These are phyloP conservation scores for Brettanomyces nanus DNA, from an alignment of 805 yeast species.

Conservation along the genomic window DNA sequence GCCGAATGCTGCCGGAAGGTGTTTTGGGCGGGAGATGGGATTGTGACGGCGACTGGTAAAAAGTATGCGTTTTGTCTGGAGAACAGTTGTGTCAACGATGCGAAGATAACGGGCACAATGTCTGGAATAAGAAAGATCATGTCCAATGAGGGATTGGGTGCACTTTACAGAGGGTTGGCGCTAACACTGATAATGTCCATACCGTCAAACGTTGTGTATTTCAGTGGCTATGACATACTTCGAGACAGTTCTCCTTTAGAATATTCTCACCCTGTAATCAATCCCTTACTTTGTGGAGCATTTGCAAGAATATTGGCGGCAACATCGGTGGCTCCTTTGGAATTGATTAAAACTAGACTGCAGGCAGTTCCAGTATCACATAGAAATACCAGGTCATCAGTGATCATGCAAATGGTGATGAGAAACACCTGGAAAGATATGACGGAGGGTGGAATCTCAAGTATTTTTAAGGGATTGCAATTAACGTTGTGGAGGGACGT, in stretches of 20 bases:
- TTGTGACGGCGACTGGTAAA: constrained; percentile 9
- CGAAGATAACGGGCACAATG: constrained; percentile 55
- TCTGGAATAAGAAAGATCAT: constrained; percentile 66
- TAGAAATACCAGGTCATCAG: constrained; percentile 21
- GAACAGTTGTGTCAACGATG: constrained; percentile 33
- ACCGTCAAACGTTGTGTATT: constrained; percentile 89
- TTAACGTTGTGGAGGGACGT: constrained; percentile 95
- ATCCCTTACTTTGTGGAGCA: constrained; percentile 82
- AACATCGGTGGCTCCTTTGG: constrained; percentile 78
- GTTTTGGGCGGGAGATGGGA: constrained; percentile 23
- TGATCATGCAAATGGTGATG: constrained; percentile 39
- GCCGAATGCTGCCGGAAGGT: constrained; percentile 30
- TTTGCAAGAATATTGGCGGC: constrained; percentile 79
- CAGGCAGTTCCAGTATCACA: constrained; percentile 68
- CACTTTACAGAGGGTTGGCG: constrained; percentile 86
- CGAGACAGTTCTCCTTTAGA: constrained; percentile 63
- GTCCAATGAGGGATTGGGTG: constrained; percentile 60
- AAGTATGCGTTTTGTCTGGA: constrained; percentile 28
- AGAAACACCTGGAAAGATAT: constrained; percentile 33
- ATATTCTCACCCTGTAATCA: constrained; percentile 29
- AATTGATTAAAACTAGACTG: constrained; percentile 76
- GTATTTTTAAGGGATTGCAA: constrained; percentile 77
- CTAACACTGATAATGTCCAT: constrained; percentile 80
- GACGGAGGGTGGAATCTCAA: constrained; percentile 44
- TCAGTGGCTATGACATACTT: constrained; percentile 84